Base-by-base conservation (phyloP, 805 yeast genomes). In the Monosporozyma aerobia region DNA sequence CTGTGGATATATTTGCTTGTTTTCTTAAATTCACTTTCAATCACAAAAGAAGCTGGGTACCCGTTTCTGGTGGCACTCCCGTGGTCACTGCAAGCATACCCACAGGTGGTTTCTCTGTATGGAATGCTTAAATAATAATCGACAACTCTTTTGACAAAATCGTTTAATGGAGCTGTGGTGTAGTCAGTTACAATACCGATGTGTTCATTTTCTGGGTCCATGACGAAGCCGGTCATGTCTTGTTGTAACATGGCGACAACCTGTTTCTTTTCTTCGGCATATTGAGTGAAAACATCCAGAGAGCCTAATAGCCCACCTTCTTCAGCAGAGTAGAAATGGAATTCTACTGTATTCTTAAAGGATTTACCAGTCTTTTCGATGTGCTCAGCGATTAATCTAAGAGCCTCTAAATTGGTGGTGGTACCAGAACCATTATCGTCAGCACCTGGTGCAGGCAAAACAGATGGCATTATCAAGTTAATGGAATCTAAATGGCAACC, bases 371-470 rank as follows among this genome's bases (percentile, higher is more conserved):
- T 50, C 5, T 51, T 45, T 8, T 57, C 33, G 14, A 61, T 50
- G 47, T 58, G 56, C 37, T 70, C 73, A 7, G 78, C 67, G 29
- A 88, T 69, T 14, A 86, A 69, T 57, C 94, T 76, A 60, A 90
- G 76, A 1, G 90, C 81, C 66, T 90, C 95, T 51, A 90, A 68
- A 33, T 80, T 77, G 2, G 95, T 84, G 3, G 85, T 82, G 4
- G 90, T 84, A 9, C 97, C 98, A 3, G 90, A 81, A 2, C 96
- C 95, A 67, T 90, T 87, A 64, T 92, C 98, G 65, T 92, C 98
- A 3, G 96, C 97, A 2, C 98, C 98, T 1, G 97, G 97, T 0
- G 96, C 88, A 25, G 80, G 75, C 57, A 85, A 63, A 19, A 81
- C 56, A 45, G 75, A 75, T 9, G 96, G 97, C 53, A 87, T 75